Evolutionary conservation across 2,329 filamentous ascomycete species (phyloP).

Genomic region (Trichophyton schoenleinii): DNA sequence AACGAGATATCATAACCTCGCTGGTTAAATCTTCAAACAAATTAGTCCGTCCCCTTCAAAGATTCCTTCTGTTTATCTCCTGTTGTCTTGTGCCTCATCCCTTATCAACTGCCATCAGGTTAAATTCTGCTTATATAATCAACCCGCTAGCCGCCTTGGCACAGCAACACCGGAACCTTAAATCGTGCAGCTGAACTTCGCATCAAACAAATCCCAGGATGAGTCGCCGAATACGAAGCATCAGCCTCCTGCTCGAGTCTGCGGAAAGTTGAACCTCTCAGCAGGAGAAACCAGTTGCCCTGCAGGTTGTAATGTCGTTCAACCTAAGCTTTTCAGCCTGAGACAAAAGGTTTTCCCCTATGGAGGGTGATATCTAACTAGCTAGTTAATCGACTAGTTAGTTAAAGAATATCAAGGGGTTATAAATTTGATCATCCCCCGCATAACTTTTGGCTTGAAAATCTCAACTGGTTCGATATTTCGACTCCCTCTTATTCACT

Average conservation of each 20-base stretch:
- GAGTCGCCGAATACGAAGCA: not conserved
- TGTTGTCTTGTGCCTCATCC: no score
- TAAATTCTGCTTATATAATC: not conserved
- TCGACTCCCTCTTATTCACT: not conserved
- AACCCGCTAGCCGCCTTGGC: not conserved
- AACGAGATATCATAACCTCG: no score
- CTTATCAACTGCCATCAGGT: no score
- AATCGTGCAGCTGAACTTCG: not conserved
- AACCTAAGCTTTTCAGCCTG: not conserved
- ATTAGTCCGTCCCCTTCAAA: no score
- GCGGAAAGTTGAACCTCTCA: not conserved
- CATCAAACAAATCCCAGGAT: not conserved
- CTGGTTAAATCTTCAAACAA: no score
- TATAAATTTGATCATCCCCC: not conserved
- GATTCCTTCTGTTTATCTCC: no score
- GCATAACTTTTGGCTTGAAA: not conserved
- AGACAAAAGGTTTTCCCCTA: not conserved
- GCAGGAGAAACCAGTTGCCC: not conserved
- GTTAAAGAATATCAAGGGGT: not conserved
- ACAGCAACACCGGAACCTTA: not conserved
- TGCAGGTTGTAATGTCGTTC: not conserved
- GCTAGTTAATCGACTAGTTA: no score
- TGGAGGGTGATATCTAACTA: not conserved
- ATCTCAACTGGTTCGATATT: not conserved
- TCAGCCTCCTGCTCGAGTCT: not conserved